Evolutionary conservation across 2,329 filamentous ascomycete genomes (phyloP).

Genomic region (Setomelanomma holmii): DNA sequence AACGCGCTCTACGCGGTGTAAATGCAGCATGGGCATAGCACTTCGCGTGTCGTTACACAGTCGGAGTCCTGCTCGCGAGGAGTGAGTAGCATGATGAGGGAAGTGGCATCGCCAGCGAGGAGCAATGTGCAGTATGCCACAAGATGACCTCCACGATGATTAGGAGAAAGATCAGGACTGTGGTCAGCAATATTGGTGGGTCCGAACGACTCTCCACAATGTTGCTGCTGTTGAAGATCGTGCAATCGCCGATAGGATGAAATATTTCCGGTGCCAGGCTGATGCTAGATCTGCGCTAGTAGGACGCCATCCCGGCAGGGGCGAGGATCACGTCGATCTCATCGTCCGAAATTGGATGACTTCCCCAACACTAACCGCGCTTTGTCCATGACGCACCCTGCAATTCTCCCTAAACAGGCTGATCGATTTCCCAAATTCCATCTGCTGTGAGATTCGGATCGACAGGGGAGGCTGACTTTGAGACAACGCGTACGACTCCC

Average conservation of each 20-base stretch:
- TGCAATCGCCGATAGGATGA: neutral
- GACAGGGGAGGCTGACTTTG: neutral
- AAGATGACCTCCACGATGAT: too few species aligned
- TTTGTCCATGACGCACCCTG: neutral
- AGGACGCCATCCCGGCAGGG: neutral
- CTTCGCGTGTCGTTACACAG: too few species aligned
- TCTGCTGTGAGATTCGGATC: neutral
- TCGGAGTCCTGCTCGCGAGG: too few species aligned
- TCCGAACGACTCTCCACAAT: too few species aligned
- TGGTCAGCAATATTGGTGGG: too few species aligned
- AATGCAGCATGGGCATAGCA: too few species aligned
- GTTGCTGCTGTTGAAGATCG: too few species aligned
- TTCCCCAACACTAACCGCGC: neutral
- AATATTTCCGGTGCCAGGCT: neutral
- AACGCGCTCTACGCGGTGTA: too few species aligned
- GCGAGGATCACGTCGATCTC: neutral
- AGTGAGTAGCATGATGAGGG: too few species aligned
- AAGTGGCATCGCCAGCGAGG: too few species aligned
- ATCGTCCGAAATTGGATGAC: neutral
- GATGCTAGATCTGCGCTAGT: neutral
- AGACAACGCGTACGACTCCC: neutral
- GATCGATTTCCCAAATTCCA: neutral
- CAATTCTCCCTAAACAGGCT: neutral
- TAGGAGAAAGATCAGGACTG: too few species aligned
- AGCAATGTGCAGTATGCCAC: too few species aligned